Percentiles rank a stretch among this genome's conserved stretches.
phyloP scores from a whole-genome alignment of 139 green algal genomes.

The Tetraselmis chui region DNA sequence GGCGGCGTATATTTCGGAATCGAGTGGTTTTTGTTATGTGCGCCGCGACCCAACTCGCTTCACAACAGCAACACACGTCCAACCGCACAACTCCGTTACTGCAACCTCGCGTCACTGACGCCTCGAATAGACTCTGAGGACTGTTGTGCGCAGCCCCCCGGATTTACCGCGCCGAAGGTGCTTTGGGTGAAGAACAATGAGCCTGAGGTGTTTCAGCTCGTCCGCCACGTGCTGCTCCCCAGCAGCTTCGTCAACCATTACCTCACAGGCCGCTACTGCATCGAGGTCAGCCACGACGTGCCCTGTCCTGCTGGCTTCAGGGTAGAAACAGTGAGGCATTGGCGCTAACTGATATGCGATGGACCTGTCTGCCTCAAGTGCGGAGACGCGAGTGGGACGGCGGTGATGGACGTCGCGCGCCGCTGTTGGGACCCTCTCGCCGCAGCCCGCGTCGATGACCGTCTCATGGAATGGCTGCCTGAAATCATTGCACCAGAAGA shows the following conservation, averaged over 20 bases:
- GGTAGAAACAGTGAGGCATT: background rate
- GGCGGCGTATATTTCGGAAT: conserved; percentile 27
- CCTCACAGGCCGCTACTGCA: conserved; percentile 42
- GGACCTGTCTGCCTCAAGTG: conserved; percentile 10
- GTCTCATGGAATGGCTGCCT: conserved; percentile 41
- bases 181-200: conserved; percentile 80
- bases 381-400: conserved; percentile 73
- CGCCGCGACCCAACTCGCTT: no score
- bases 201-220: conserved; percentile 48
- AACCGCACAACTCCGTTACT: no score
- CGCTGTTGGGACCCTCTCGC: conserved; percentile 37
- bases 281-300: conserved; percentile 37
- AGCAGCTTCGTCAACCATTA: conserved; percentile 83
- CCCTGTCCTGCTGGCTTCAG: conserved; percentile 1
- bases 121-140: no score
- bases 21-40: background rate
- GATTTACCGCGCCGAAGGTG: conserved; percentile 81
- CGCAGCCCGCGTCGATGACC: conserved; percentile 36
- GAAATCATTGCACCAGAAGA: conserved; percentile 45
- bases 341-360: no score
- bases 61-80: no score
- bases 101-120: background rate
- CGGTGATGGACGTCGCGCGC: conserved; percentile 44
- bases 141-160: conserved; percentile 41
- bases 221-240: conserved; percentile 63